Base-by-base conservation (phyloP, 2,329 filamentous ascomycete genomes). In the Talaromyces sp. region DNA sequence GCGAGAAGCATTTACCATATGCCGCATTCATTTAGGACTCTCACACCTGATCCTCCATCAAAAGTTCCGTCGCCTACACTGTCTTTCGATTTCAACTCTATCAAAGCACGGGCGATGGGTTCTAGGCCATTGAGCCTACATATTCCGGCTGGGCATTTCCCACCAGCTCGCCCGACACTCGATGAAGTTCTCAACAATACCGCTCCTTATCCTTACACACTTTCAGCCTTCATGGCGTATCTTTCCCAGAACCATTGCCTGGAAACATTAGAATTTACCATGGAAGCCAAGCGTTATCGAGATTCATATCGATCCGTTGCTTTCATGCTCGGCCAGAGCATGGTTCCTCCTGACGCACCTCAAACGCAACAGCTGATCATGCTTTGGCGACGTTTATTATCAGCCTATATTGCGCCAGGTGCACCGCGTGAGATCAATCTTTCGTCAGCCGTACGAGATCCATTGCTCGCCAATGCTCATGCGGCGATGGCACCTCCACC, bases 171-270 rank as follows among this genome's bases (percentile, higher is more conserved):
- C 71, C 93, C 92, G 48, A 89, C 91, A 33, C 81, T 99, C 57
- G 84, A 88, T 64, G 93, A 98, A 70, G 96, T 99, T 31, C 84
- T 99, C 50, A 85, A 90, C 67, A 95, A 97, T 77, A 86, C 85
- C 50, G 91, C 95, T 39, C 87, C 91, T 8, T 88, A 92, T 44
- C 95, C 95, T 68, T 98, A 92, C 84, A 96, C 93, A 0, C 82
- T 97, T 8, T 88, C 87, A 64, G 93, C 93, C 35, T 98, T 98
- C 77, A 98, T 95, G 86, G 93, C 93, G 62, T 98, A 96, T 72
- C 84, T 98, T 3, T 97, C 93, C 0, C 93, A 96, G 72, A 98
- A 98, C 71, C 93, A 98, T 77, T 99, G 95, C 73, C 81, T 98
- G 67, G 95, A 99, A 77, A 97, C 93, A 1, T 82, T 99, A 42